A percentile compares a stretch with the other conserved stretches of the same genome.
Conservation (phyloP, 768 basidiomycete species). For the Boletus vermiculosoides region DNA sequence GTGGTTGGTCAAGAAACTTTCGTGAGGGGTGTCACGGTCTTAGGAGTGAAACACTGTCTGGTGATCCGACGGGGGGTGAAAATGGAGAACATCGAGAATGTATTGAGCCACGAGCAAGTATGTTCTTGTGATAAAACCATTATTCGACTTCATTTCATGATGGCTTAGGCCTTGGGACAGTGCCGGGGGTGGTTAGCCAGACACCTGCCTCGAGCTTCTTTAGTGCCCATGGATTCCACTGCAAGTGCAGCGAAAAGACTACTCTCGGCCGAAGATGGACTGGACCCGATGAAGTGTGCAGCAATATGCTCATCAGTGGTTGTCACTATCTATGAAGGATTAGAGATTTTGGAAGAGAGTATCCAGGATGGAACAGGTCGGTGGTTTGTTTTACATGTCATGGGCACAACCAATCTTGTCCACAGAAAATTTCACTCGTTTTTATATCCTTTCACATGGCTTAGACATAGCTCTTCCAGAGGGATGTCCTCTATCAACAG, state of each 20-base stretch:
- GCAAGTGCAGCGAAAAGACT: conserved; percentile 60
- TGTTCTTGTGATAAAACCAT: conserved; percentile 11
- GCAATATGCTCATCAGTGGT: conserved; percentile 76
- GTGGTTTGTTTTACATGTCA: not conserved
- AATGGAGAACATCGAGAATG: conserved; percentile 49
- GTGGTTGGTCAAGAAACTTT: conserved; percentile 42
- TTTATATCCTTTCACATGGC: conserved; percentile 54
- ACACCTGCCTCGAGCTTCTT: conserved; percentile 50
- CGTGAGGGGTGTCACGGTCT: conserved; percentile 56
- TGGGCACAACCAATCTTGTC: not conserved
- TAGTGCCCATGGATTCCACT: conserved; percentile 67
- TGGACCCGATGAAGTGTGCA: conserved; percentile 50
- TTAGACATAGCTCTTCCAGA: conserved; percentile 30
- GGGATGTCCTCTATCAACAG: conserved; percentile 18
- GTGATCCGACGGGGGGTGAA: conserved; percentile 59
- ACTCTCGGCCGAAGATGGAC: conserved; percentile 33
- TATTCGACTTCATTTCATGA: not conserved
- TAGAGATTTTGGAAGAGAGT: conserved; percentile 57
- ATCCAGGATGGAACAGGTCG: conserved; percentile 55
- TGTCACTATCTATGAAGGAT: conserved; percentile 54
- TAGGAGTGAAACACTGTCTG: conserved; percentile 69
- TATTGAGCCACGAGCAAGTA: conserved; percentile 84
- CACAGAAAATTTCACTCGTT: conserved; percentile 67
- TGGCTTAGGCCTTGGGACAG: conserved; percentile 69
- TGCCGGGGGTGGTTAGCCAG: conserved; percentile 60